A percentile compares a stretch with the other conserved stretches of the same genome.
Evolutionary conservation across 495 filamentous ascomycete genomes (phyloP).

Genomic region (Penicillium lividum): DNA sequence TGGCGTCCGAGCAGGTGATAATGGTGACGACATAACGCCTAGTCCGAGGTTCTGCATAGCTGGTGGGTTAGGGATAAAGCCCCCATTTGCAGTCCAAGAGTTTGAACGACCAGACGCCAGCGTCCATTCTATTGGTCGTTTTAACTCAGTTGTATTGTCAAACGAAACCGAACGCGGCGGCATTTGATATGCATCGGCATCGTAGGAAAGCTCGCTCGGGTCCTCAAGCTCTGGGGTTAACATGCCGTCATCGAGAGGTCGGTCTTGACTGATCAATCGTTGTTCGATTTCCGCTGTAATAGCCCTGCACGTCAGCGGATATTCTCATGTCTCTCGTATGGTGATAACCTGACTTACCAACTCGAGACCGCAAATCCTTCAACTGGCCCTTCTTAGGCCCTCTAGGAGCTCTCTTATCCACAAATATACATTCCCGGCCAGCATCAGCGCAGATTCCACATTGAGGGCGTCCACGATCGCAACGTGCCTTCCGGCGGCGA

Average conservation of each 20-base stretch:
- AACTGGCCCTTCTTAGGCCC: conserved; percentile 22
- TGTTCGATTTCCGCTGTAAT: not conserved
- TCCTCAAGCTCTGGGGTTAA: not conserved
- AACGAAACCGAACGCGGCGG: not conserved
- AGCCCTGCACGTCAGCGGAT: not conserved
- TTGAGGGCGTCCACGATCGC: conserved; percentile 18
- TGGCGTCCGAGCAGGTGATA: not conserved
- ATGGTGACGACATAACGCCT: not conserved
- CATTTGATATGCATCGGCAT: not conserved
- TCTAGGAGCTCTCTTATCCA: conserved; percentile 14
- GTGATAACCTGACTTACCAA: conserved; percentile 11
- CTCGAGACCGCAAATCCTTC: conserved; percentile 17
- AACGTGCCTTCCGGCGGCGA: conserved; percentile 22
- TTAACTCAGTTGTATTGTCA: not conserved
- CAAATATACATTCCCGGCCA: conserved; percentile 14
- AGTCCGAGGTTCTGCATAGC: not conserved
- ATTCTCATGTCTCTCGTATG: not conserved
- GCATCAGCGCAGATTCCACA: conserved; percentile 18
- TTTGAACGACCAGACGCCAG: not conserved
- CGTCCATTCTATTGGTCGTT: not conserved
- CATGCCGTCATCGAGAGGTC: not conserved
- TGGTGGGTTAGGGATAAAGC: not conserved
- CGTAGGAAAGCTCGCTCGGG: not conserved
- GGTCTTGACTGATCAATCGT: not conserved
- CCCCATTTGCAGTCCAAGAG: not conserved